Base-by-base conservation (phyloP, 306 rosid species). In the Styphnolobium japonicum region DNA sequence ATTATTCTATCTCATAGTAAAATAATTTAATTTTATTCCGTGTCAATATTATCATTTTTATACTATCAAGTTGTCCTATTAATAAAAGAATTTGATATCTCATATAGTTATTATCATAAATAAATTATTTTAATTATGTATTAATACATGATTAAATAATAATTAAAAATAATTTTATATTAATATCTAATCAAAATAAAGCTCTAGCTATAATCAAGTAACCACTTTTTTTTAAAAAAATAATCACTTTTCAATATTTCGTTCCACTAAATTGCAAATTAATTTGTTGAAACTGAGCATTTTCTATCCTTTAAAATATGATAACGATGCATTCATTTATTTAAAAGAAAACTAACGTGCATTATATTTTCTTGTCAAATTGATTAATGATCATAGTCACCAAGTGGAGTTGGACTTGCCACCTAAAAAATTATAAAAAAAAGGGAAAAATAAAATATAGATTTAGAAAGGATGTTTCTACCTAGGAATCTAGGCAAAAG, bases 401-500 rank as follows among this genome's bases (percentile, higher is more conserved):
- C 25, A 15, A 45, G 40, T 45, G 61, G 63, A 82, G 75, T 80
- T 73, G 82, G 85, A 77, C 80, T 80, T 77, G 16, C 46, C 25
- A 70, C 79, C 76, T 69, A 43, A 76, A 61, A n/a, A 75, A 36
- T 48, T 43, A 71, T 64, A n/a, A 42, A 52, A 64, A 43, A 52
- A 34, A 19, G 34, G 48, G 53, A 37, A 51, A 39, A 29, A 49
- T 34, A 43, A 51, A n/a, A 84, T 33, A 64, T 43, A 10, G 10
- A 71, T 12, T 76, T 77, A 40, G 6, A 42, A 73, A 64, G 43
- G 67, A 71, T 80, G 74, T 74, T 84, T 72, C 82, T 82, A 79
- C 89, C 86, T 80, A 86, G 92, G 93, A 86, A 89, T 89, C 87
- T 91, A 81, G 81, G 78, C 71, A 77, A 51, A 80, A 68, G 86